Evolutionary conservation across 139 green algal species (phyloP), one percentile per base, ranked within the genome.

Genomic region (Chlorella sp.): DNA sequence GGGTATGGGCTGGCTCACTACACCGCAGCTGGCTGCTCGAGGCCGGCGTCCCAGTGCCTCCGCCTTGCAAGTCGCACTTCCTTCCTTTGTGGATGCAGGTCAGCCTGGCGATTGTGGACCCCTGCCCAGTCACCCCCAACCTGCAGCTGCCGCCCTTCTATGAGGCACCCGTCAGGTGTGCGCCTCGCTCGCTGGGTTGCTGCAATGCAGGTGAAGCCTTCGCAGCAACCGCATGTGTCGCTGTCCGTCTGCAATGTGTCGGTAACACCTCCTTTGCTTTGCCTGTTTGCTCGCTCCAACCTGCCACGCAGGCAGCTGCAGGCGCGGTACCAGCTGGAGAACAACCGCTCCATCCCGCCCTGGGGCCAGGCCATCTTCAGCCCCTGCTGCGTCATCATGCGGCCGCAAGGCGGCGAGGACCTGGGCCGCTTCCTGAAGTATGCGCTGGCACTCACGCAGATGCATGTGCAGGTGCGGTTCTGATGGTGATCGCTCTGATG

Each of bases 341-440:
- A 86, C 69, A 86, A 90, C 69, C 93, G 94, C 55, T 64, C 11
- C 30, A 91, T 95, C 7, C 95, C 95, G 0, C 90, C 95, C 16
- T 98, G 95, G 95, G 95, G 94, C 41, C 70, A 71, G 4, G 75
- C 87, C 47, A 97, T 96, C 76, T 96, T 98, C 87, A 95, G 89
- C 0, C 87, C 89, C n/a, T 55, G 90, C 73, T 96, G 92, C 80
- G 76, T 97, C 28, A 90, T 92, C 78, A 89, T 96, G 65, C 68
- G 84, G 30, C 95, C 95, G 0, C 39, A 81, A 9, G 60, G 26
- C 32, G 21, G 34, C 18, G 67, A 91, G 38, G 89, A 93, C 26
- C 64, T 96, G 56, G 89, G 62, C 7, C 74, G 47, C n/a, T 96
- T 95, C 74, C 79, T 94, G 51, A 94, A 94, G 73, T 95, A 95